Conservation (phyloP, 768 basidiomycete species). For the Symmetrospora coprosmae region DNA sequence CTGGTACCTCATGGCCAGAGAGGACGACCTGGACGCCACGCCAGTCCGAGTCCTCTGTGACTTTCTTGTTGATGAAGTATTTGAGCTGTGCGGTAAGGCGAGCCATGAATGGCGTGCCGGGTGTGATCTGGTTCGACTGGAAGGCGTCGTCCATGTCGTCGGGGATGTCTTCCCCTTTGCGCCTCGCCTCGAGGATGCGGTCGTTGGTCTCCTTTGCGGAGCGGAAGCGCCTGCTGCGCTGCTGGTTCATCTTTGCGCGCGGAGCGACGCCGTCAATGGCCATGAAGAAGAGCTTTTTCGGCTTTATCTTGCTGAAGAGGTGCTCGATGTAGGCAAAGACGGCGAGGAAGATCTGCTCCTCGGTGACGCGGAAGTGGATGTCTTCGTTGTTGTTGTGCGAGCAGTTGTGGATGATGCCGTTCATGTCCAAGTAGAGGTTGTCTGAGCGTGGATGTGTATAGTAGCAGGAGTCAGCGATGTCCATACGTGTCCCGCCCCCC, state of each 20-base stretch:
- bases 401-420: constrained; percentile 52
- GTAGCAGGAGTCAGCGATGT: no score
- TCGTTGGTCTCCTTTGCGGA: constrained; percentile 87
- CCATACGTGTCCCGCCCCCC: background rate
- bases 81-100: constrained; percentile 77
- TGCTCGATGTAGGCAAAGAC: constrained; percentile 96
- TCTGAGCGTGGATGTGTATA: no score
- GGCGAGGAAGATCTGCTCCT: constrained; percentile 92
- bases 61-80: constrained; percentile 97
- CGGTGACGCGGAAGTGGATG: constrained; percentile 84
- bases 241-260: constrained; percentile 98
- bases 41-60: constrained; percentile 93
- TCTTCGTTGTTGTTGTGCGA: constrained; percentile 96
- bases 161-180: constrained; percentile 79
- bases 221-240: constrained; percentile 79
- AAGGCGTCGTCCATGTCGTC: constrained; percentile 69
- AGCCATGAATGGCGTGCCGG: constrained; percentile 96
- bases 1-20: constrained; percentile 89
- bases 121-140: constrained; percentile 97
- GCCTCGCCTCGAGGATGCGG: constrained; percentile 66
- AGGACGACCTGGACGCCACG: constrained; percentile 77
- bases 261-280: constrained; percentile 96
- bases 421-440: constrained; percentile 87
- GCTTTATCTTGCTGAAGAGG: constrained; percentile 91
- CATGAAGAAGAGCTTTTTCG: constrained; percentile 96